Base-by-base conservation (phyloP, 1,139 yeast genomes). In the Protomyces macrosporus region DNA sequence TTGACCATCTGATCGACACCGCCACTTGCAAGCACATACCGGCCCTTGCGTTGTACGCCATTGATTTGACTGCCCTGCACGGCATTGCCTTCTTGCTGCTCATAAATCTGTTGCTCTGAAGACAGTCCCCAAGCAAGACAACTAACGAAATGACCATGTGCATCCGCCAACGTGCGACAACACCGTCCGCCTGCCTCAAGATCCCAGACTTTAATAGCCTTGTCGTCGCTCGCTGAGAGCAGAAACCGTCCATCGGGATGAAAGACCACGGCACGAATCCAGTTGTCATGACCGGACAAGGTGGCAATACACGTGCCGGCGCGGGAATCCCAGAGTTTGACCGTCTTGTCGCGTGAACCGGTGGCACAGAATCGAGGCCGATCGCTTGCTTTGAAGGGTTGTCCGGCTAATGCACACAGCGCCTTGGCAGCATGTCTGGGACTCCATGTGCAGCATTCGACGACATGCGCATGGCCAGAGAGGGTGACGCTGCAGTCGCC, bases 1-100 rank as follows among this genome's bases (percentile, higher is more conserved):
- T 88, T 89, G 65, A 93, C 87, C 0, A 91, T 86, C 39, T 87
- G 78, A 72, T 93, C 98, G 3, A 86, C 82, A 1, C 95, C 85
- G 0, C 98, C 98, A 0, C 97, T 87, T 6, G 86, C 96, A 72
- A 89, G 67, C 12, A 74, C 73, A 42, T 58, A 58, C 52, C 62
- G 52, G 35, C 62, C 62, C 32, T 52, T 58, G 60, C 77, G 74
- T 48, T 77, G 67, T 23, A 30, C 60, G 34, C 37, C 61, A 32
- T 66, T 68, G 34, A 70, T 67, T 39, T 30, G 32, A 32, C 36
- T 57, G 14, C 51, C 53, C 6, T 45, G 50, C 5, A 45, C 36
- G 23, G 33, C 45, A 33, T 53, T 37, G 65, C 65, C 37, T 70
- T 65, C 30, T 61, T 65, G 56, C 30, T n/a, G 52, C 53, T 23